Evolutionary conservation across 306 rosid genomes (phyloP).

Genomic region (Dryas octopetala): DNA sequence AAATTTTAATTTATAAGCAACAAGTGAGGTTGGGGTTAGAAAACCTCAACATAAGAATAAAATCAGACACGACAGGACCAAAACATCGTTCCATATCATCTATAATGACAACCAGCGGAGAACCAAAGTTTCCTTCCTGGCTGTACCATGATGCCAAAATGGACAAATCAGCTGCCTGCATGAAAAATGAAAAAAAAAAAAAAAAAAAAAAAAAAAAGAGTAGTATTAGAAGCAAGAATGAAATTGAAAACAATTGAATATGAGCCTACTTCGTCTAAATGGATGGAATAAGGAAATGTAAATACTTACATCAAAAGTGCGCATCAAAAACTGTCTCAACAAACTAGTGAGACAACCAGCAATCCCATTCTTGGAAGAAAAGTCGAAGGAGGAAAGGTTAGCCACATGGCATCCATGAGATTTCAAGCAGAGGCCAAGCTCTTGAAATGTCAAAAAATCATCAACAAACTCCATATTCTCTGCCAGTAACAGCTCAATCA

Average conservation of each 20-base stretch:
- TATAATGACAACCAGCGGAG: conserved; percentile 71
- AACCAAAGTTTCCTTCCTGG: conserved; percentile 61
- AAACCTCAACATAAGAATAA: conserved; percentile 81
- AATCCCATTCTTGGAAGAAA: conserved; percentile 75
- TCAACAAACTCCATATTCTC: conserved; percentile 93
- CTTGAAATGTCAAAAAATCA: conserved; percentile 74
- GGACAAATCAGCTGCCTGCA: conserved; percentile 79
- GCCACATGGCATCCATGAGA: conserved; percentile 86
- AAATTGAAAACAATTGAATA: neutral
- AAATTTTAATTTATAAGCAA: neutral
- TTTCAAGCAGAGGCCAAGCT: conserved; percentile 71
- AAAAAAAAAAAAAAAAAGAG: neutral
- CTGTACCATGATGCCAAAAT: conserved; percentile 91
- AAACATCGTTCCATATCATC: conserved; percentile 85
- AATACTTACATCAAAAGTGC: conserved; percentile 55
- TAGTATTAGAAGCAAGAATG: conserved; percentile 27
- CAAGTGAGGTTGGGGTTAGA: conserved; percentile 3
- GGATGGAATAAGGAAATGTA: neutral
- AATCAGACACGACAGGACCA: conserved; percentile 73
- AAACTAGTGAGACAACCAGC: conserved; percentile 80
- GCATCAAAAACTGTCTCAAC: conserved; percentile 60
- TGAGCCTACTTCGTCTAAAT: neutral
- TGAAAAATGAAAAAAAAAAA: no score
- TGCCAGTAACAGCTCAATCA: conserved; percentile 40
- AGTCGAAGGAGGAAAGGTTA: conserved; percentile 65